A percentile compares a stretch with the other conserved stretches of the same genome.
Evolutionary conservation across 805 yeast genomes (phyloP).

Genomic region (Yarrowia keelungensis): DNA sequence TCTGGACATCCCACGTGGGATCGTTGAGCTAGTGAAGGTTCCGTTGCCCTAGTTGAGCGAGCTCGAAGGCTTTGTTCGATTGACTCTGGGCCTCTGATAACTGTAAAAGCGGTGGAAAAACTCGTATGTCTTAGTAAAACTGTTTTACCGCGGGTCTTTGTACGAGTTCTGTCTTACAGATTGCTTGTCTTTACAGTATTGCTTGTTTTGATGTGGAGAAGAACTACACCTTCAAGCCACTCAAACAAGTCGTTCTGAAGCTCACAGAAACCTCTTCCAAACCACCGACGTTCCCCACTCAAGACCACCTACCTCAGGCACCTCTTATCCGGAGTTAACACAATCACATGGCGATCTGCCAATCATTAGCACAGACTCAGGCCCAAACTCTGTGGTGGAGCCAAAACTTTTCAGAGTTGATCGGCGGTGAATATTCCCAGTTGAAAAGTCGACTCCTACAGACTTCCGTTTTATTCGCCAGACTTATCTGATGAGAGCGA

Average conservation of each 20-base stretch:
- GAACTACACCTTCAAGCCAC: too few species aligned
- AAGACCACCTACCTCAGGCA: neutral
- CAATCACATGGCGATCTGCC: conserved; percentile 6
- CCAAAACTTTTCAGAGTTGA: neutral
- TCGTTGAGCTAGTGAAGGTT: conserved; percentile 10
- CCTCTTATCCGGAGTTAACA: conserved; percentile 20
- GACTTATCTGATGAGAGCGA: conserved; percentile 9
- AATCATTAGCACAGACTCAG: neutral
- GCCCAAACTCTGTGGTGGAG: neutral
- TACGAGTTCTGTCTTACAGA: neutral
- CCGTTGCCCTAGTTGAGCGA: neutral
- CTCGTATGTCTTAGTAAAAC: conserved; percentile 1
- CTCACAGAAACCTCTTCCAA: too few species aligned
- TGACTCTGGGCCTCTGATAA: conserved; percentile 5
- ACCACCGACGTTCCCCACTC: too few species aligned
- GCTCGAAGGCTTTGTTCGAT: neutral
- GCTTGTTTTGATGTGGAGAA: neutral
- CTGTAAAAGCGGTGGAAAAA: neutral
- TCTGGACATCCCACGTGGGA: conserved; percentile 11
- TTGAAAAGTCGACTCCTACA: neutral
- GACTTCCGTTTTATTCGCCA: neutral
- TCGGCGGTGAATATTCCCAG: neutral
- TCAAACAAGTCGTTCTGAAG: too few species aligned
- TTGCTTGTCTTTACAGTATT: neutral
- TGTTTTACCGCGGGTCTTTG: too few species aligned